Evolutionary conservation across 2,329 filamentous ascomycete species (phyloP).

Genomic region (Helicocarpus griseus): DNA sequence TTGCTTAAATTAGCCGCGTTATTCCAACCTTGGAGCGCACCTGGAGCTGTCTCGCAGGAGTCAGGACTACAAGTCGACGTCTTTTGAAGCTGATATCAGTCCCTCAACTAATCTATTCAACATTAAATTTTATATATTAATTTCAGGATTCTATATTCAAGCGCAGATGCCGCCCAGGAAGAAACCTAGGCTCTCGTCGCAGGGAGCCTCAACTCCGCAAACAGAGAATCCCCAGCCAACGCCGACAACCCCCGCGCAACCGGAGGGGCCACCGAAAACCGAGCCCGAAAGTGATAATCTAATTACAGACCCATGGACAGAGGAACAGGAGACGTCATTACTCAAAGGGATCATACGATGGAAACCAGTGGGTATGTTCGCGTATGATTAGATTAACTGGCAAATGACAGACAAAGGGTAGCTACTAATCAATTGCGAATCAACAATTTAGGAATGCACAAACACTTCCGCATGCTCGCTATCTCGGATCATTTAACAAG

Average conservation of each 20-base stretch:
- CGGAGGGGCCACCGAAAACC: conserved; percentile 21
- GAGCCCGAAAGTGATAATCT: conserved; percentile 36
- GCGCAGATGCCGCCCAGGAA: conserved; percentile 45
- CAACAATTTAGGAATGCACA: conserved; percentile 62
- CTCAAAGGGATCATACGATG: conserved; percentile 88
- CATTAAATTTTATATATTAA: not conserved
- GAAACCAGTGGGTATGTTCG: conserved; percentile 76
- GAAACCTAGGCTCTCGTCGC: conserved; percentile 45
- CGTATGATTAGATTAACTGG: not conserved
- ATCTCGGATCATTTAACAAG: conserved; percentile 72
- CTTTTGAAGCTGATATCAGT: not conserved
- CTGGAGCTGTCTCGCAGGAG: not conserved
- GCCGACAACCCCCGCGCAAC: conserved; percentile 11
- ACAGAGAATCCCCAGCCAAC: conserved; percentile 18
- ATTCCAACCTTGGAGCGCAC: not conserved
- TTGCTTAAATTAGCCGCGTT: conserved; percentile 16
- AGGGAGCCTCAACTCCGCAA: conserved; percentile 22
- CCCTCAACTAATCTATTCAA: not conserved
- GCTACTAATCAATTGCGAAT: conserved; percentile 6
- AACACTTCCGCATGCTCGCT: conserved; percentile 84
- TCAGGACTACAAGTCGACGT: not conserved
- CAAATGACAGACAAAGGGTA: conserved; percentile 4
- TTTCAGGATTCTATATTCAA: not conserved
- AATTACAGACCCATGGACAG: conserved; percentile 74
- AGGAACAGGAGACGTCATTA: conserved; percentile 85